Evolutionary conservation across 495 filamentous ascomycete species (phyloP).

Genomic region (Xylaria intraflava): DNA sequence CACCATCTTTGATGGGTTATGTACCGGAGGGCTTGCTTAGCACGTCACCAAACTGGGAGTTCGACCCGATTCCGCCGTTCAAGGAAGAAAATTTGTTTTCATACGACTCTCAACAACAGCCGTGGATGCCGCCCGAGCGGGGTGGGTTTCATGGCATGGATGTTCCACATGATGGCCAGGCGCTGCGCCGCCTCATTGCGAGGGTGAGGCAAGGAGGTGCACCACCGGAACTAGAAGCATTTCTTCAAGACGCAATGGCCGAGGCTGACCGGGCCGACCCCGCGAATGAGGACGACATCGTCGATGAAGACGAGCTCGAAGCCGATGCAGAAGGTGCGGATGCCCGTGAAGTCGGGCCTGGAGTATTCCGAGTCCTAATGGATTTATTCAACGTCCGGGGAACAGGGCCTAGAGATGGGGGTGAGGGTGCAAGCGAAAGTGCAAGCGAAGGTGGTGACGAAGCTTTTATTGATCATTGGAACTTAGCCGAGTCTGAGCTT

Average conservation of each 20-base stretch:
- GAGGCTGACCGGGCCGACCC: background rate
- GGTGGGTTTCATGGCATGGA: background rate
- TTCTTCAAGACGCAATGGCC: slow-evolving; percentile 5
- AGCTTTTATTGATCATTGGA: background rate
- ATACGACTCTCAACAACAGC: slow-evolving; percentile 28
- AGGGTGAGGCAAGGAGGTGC: slow-evolving; percentile 9
- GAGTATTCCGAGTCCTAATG: slow-evolving; percentile 13
- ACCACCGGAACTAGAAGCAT: slow-evolving; percentile 5
- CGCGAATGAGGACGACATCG: background rate
- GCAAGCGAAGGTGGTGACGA: background rate
- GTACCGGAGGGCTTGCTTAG: slow-evolving; percentile 49
- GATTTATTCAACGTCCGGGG: slow-evolving; percentile 5
- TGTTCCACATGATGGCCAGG: slow-evolving; percentile 1
- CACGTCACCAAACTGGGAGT: slow-evolving; percentile 48
- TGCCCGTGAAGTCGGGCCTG: background rate
- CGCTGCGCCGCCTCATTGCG: slow-evolving; percentile 6
- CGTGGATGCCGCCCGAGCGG: slow-evolving; percentile 15
- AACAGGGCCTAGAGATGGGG: background rate
- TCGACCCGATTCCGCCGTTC: slow-evolving; percentile 63
- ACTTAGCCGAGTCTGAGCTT: background rate
- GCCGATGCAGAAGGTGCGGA: background rate
- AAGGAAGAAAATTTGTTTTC: slow-evolving; percentile 41
- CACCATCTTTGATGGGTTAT: slow-evolving; percentile 54
- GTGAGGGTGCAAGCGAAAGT: background rate
- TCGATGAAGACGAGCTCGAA: background rate